Evolutionary conservation across 192 early-diverging fungal species (phyloP).

Genomic region (Dissophora ornata): DNA sequence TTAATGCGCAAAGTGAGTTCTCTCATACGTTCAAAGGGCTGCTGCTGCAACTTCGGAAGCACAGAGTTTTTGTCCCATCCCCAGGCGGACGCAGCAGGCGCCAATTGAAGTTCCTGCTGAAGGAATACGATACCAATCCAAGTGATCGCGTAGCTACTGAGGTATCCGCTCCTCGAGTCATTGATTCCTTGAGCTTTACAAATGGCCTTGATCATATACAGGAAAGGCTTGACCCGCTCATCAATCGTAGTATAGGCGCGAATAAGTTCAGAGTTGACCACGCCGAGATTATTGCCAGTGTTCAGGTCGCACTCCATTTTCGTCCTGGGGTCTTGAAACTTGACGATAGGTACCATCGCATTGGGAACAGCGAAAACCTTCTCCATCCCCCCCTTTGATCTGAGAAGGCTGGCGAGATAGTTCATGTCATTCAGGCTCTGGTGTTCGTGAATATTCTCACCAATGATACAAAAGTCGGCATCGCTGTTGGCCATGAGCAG

Average conservation of each 20-base stretch:
- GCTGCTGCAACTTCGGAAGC: conserved; percentile 35
- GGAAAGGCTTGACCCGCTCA: conserved; percentile 51
- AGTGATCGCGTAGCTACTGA: conserved; percentile 43
- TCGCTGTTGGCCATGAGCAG: conserved; percentile 40
- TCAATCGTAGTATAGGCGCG: conserved; percentile 43
- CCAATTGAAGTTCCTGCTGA: conserved; percentile 9
- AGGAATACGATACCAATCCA: conserved; percentile 45
- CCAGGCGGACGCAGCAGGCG: background rate
- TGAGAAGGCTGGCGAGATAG: conserved; percentile 26
- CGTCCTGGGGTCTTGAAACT: conserved; percentile 44
- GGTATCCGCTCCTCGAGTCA: conserved; percentile 19
- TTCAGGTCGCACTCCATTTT: conserved; percentile 52
- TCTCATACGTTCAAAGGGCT: conserved; percentile 31
- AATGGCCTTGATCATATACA: conserved; percentile 53
- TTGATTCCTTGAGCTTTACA: conserved; percentile 45
- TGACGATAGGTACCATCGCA: conserved; percentile 55
- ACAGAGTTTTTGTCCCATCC: conserved; percentile 9
- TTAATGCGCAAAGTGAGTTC: conserved; percentile 10
- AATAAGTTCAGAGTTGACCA: conserved; percentile 47
- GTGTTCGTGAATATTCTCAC: conserved; percentile 24
- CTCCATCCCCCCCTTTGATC: conserved; percentile 18
- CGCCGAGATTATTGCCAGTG: conserved; percentile 47
- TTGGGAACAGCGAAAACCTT: conserved; percentile 21
- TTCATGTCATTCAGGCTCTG: conserved; percentile 24
- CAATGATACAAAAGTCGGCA: conserved; percentile 53